Conservation (phyloP, 2,329 filamentous ascomycete species). For the Epichloe baconii region DNA sequence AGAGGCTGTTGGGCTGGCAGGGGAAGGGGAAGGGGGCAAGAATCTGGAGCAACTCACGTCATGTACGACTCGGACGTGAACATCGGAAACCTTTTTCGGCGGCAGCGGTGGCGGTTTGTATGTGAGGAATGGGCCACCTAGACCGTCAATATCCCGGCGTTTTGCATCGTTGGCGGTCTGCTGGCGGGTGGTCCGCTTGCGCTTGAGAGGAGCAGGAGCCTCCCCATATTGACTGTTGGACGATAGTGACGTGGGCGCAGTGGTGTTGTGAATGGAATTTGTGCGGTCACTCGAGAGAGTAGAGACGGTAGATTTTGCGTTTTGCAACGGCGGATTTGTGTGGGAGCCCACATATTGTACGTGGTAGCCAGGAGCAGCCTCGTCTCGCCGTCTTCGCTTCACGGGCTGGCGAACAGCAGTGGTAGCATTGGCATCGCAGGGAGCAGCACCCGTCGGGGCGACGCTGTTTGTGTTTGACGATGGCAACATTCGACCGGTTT, state of each 20-base stretch:
- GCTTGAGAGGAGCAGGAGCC: conserved; percentile 64
- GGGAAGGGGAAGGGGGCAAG: not conserved
- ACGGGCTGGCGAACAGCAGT: conserved; percentile 34
- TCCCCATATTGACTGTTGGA: conserved; percentile 52
- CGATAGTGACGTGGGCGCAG: conserved; percentile 70
- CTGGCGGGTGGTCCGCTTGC: conserved; percentile 67
- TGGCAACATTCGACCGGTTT: conserved; percentile 26
- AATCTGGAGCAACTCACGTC: conserved; percentile 39
- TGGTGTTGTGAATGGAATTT: conserved; percentile 68
- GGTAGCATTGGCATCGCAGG: conserved; percentile 11
- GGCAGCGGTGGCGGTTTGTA: conserved; percentile 83
- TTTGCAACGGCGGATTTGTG: conserved; percentile 57
- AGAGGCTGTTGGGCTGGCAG: not conserved
- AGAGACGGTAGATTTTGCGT: conserved; percentile 51
- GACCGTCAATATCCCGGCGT: conserved; percentile 57
- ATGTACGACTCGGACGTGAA: conserved; percentile 47
- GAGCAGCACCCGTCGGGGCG: conserved; percentile 14
- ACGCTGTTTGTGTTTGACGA: conserved; percentile 14
- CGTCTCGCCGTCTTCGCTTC: conserved; percentile 63
- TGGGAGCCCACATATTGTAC: conserved; percentile 58
- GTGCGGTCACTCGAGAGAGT: conserved; percentile 75
- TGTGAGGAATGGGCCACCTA: conserved; percentile 57
- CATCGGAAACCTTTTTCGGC: conserved; percentile 78
- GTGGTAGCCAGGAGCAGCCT: conserved; percentile 56
- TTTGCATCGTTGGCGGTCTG: conserved; percentile 74